Base-by-base conservation (phyloP, 2,329 filamentous ascomycete species). In the Setomelanomma holmii region DNA sequence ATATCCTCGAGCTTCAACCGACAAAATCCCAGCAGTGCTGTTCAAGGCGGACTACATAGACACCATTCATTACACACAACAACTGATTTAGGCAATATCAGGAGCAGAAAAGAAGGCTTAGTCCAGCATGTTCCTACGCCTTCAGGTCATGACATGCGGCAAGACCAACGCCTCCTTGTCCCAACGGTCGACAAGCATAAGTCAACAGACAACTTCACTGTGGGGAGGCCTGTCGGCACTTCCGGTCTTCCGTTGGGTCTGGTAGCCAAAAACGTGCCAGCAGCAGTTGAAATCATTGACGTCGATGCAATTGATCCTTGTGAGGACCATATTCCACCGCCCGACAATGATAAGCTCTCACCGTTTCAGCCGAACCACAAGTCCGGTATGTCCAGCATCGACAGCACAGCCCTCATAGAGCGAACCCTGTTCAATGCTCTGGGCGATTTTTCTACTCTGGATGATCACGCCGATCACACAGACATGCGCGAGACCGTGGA, bases 371-470 rank as follows among this genome's bases (percentile, higher is more conserved):
- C 61, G 10, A 53, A 50, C 10, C 69, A 71, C 46, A 66, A 63
- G 22, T 47, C 60, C 20, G 58, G 56, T 1, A 61, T 64, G 51
- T 66, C 63, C n/a, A 68, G 65, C 47, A 57, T 69, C 23, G 69
- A 70, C 33, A 70, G 68, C 42, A 68, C 66, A 0, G 57, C 47
- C 4, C 62, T 62, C 16, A 41, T 73, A 0, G 70, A 73, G 58
- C 50, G 55, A 34, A 58, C 69, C 34, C 51, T 72, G 2, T 72
- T 59, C 44, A 69, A 61, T 55, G 70, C 71, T 12, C 47, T 74
- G 5, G 69, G 69, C 1, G 69, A 70, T 35, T 47, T 72, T 3
- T 58, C 56, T n/a, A 54, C 57, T 23, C 67, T 69, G 14, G 56
- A 69, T 16, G 51, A 58, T 3, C 50, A 53, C 7, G 44, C 56